Percentiles rank a stretch among this genome's conserved stretches.
Evolutionary conservation across 2,329 filamentous ascomycete genomes (phyloP).

Genomic region (Alternaria sp.): DNA sequence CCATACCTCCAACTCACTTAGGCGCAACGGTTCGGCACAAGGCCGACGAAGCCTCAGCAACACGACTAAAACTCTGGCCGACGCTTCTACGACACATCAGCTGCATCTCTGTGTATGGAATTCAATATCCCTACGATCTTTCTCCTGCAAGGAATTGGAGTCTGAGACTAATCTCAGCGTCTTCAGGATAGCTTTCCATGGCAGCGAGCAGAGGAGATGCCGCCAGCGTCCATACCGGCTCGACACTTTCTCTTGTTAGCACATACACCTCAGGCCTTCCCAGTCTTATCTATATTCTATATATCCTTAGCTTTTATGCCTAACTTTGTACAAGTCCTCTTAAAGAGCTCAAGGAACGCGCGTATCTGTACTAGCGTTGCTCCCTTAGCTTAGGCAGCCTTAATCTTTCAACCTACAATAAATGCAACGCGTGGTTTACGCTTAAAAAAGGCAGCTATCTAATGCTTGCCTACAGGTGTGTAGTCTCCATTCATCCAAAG

Average conservation of each 20-base stretch:
- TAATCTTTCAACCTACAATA: neutral
- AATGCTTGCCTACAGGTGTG: no score
- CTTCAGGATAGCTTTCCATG: neutral
- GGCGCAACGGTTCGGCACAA: neutral
- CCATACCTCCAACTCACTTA: no score
- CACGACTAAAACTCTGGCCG: neutral
- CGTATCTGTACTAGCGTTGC: no score
- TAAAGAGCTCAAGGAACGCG: no score
- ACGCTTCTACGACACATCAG: neutral
- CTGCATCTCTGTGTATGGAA: neutral
- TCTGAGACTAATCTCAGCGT: neutral
- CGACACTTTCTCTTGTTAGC: neutral
- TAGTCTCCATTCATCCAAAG: no score
- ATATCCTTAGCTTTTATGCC: no score
- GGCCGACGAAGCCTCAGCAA: neutral
- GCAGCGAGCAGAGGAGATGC: neutral
- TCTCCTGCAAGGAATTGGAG: neutral
- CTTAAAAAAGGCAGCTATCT: neutral
- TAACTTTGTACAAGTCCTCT: no score
- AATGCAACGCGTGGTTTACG: neutral
- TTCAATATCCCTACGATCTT: neutral
- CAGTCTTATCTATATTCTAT: no score
- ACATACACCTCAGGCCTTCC: no score
- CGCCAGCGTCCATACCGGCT: neutral
- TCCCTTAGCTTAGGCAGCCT: no score